These are phyloP conservation scores for Zalaria sp. DNA, from an alignment of 2,329 filamentous ascomycete species.

Conservation along the genomic window DNA sequence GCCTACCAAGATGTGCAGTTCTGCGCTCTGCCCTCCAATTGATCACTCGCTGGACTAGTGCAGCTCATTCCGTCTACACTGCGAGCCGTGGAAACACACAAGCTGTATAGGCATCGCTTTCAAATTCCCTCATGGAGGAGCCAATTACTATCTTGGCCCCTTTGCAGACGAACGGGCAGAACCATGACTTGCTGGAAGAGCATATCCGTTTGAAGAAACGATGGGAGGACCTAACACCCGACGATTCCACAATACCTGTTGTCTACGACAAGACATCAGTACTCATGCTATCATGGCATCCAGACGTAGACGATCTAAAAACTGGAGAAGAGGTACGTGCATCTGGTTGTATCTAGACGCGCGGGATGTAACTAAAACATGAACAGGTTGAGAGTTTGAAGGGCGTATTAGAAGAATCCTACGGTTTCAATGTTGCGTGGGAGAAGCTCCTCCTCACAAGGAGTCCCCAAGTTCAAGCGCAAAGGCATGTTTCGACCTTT, in stretches of 20 bases:
- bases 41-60: too few relatives aligned
- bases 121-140: too few relatives aligned
- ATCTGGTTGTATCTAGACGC: too few relatives aligned
- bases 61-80: too few relatives aligned
- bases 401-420: conserved; percentile 4
- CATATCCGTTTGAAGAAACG: background rate
- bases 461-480: conserved; percentile 7
- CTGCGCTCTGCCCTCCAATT: too few relatives aligned
- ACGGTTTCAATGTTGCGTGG: conserved; percentile 5
- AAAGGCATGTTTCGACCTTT: conserved; percentile 9
- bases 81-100: too few relatives aligned
- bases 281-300: conserved; percentile 5
- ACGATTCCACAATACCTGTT: background rate
- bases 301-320: conserved; percentile 1
- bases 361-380: background rate
- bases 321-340: background rate
- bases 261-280: conserved; percentile 5
- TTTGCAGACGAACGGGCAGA: too few relatives aligned
- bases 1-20: too few relatives aligned
- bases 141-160: too few relatives aligned
- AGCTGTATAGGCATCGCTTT: too few relatives aligned
- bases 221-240: conserved; percentile 1
- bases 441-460: background rate
- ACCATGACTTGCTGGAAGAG: too few relatives aligned
- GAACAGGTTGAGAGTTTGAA: background rate